These are phyloP conservation scores for Hirschioporus abietinus DNA, from an alignment of 768 basidiomycete genomes.

Conservation along the genomic window DNA sequence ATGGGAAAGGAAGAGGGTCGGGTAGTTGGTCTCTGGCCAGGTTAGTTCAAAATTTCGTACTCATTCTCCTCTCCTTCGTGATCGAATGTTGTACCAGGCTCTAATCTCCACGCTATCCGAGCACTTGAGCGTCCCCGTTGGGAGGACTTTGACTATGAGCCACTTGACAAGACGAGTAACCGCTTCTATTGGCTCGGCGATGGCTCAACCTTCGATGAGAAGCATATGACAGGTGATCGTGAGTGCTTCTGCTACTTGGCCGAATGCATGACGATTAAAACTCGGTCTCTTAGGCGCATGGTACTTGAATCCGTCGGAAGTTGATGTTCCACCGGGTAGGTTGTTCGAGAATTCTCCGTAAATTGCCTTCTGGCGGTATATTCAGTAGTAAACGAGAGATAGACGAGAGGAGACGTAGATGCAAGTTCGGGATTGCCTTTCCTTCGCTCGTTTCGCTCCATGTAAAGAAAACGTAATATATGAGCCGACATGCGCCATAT, in stretches of 20 bases:
- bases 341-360: too few species aligned
- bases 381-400: too few species aligned
- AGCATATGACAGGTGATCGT: conserved; percentile 32
- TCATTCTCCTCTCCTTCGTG: too few species aligned
- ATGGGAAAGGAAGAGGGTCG: conserved; percentile 53
- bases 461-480: too few species aligned
- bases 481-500: too few species aligned
- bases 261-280: not conserved
- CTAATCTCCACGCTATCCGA: conserved; percentile 43
- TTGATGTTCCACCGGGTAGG: conserved; percentile 42
- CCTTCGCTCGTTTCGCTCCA: too few species aligned
- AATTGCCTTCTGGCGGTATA: too few species aligned
- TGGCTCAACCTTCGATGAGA: conserved; percentile 52
- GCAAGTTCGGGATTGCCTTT: too few species aligned
- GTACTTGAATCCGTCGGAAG: conserved; percentile 34
- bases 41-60: conserved; percentile 23
- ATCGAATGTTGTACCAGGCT: conserved; percentile 30
- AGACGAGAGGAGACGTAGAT: too few species aligned
- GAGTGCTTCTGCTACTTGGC: conserved; percentile 13
- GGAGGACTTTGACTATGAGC: conserved; percentile 59
- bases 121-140: conserved; percentile 52
- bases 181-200: conserved; percentile 57
- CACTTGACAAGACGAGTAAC: conserved; percentile 37
- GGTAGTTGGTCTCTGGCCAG: conserved; percentile 55
- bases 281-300: conserved; percentile 34